phyloP scores from a whole-genome alignment of 163 green algal genomes.

The Scenedesmus sp. region DNA sequence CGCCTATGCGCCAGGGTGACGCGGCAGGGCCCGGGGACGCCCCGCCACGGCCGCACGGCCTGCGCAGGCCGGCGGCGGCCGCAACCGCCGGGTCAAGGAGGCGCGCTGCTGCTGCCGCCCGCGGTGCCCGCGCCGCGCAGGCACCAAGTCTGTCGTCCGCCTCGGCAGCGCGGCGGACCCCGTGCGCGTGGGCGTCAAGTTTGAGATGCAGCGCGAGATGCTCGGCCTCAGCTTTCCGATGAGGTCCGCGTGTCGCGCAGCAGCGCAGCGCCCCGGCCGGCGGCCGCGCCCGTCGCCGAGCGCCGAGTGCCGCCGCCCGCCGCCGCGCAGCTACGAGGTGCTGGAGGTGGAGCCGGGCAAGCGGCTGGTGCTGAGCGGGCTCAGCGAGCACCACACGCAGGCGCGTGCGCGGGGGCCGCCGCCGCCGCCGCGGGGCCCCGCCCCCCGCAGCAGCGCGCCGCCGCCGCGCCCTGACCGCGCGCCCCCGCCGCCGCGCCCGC shows the following conservation, averaged over 20 bases:
- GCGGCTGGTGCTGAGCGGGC: conserved; percentile 36
- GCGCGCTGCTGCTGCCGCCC: too few species aligned
- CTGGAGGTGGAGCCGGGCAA: conserved; percentile 41
- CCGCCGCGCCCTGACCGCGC: too few species aligned
- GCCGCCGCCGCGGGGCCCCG: too few species aligned
- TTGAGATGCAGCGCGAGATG: conserved; percentile 39
- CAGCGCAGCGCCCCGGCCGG: not conserved
- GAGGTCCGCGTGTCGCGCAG: conserved; percentile 6
- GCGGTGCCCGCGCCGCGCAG: not conserved
- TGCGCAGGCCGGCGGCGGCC: too few species aligned
- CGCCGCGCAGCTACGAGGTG: conserved; percentile 39
- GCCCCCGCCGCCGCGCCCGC: not conserved
- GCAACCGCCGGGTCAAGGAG: too few species aligned
- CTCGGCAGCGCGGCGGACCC: conserved; percentile 19
- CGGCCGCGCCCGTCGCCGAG: not conserved
- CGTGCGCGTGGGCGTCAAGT: conserved; percentile 27
- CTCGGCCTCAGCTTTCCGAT: conserved; percentile 35
- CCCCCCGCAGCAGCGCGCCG: too few species aligned
- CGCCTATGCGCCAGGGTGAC: too few species aligned
- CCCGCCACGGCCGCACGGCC: too few species aligned
- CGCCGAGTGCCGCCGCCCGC: not conserved
- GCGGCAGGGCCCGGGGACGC: too few species aligned
- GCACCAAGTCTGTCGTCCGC: conserved; percentile 36
- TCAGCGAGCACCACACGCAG: conserved; percentile 45
- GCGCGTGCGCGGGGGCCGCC: not conserved